phyloP scores from a whole-genome alignment of 345 rosid species.

The Cardiospermum halicacabum region DNA sequence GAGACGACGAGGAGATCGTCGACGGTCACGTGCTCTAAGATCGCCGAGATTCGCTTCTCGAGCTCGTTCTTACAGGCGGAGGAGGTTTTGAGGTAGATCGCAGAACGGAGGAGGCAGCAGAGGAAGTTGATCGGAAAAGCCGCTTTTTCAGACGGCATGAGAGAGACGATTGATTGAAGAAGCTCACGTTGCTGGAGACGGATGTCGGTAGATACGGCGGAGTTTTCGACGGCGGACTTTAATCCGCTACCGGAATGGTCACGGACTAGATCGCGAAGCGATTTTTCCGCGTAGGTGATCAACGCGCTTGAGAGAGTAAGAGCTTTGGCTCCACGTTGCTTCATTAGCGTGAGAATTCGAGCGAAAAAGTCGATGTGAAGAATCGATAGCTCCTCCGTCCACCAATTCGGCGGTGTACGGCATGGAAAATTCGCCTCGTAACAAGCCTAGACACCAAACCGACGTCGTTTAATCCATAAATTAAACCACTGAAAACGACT shows the following conservation, averaged over 20 bases:
- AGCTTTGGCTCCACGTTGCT: conserved; percentile 60
- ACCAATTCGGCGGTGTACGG: conserved; percentile 90
- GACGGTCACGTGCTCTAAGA: conserved; percentile 71
- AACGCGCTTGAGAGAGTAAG: conserved; percentile 56
- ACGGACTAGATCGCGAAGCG: conserved; percentile 78
- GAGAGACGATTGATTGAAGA: conserved; percentile 59
- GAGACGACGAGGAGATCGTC: conserved; percentile 79
- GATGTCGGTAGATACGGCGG: conserved; percentile 31
- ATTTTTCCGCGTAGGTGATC: conserved; percentile 68
- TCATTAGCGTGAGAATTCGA: conserved; percentile 54
- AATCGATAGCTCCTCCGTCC: conserved; percentile 90
- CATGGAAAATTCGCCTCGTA: conserved; percentile 79
- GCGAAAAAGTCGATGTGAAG: conserved; percentile 50
- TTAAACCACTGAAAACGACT: no score
- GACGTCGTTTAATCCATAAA: no score
- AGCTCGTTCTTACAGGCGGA: conserved; percentile 60
- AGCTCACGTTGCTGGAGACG: conserved; percentile 50
- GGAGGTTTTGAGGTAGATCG: conserved; percentile 61
- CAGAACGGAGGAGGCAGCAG: conserved; percentile 84
- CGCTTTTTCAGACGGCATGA: conserved; percentile 69
- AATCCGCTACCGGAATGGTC: conserved; percentile 64
- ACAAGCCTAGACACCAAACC: no score
- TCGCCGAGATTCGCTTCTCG: conserved; percentile 66
- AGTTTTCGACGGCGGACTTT: conserved; percentile 30
- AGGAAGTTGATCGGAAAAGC: conserved; percentile 74